phyloP scores from a whole-genome alignment of 2,329 filamentous ascomycete species.

The Coniella vitis region DNA sequence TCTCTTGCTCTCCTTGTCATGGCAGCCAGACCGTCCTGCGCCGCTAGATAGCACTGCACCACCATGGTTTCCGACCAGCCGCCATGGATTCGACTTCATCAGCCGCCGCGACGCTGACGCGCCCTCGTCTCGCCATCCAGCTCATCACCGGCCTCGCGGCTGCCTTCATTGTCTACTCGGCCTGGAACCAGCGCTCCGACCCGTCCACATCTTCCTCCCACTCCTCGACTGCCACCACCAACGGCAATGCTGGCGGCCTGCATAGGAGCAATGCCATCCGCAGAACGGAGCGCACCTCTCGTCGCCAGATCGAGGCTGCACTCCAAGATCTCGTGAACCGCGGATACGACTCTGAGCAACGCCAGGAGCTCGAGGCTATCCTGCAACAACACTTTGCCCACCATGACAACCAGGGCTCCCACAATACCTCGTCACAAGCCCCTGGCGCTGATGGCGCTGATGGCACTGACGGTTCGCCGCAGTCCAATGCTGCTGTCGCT shows the following conservation, averaged over 20 bases:
- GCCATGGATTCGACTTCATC: constrained; percentile 22
- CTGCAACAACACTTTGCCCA: constrained; percentile 7
- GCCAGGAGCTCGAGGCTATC: constrained; percentile 10
- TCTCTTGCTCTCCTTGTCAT: background rate
- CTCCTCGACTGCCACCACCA: constrained; percentile 20
- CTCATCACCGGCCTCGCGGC: constrained; percentile 49
- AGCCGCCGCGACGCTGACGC: constrained; percentile 47
- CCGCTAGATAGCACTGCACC: constrained; percentile 3
- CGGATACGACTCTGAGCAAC: constrained; percentile 12
- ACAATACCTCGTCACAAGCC: constrained; percentile 22
- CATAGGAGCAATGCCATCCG: constrained; percentile 64
- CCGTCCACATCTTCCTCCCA: constrained; percentile 22
- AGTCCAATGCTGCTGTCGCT: constrained; percentile 35
- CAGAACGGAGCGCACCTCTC: constrained; percentile 13
- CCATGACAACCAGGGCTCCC: background rate
- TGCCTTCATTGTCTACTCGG: constrained; percentile 50
- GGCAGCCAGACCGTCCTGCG: constrained; percentile 3
- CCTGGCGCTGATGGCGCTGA: constrained; percentile 37
- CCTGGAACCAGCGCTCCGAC: constrained; percentile 37
- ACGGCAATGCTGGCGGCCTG: constrained; percentile 28
- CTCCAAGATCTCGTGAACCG: constrained; percentile 20
- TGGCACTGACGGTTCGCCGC: constrained; percentile 31
- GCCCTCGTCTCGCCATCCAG: constrained; percentile 49
- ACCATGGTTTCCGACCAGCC: constrained; percentile 11
- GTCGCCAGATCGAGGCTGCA: constrained; percentile 25